Evolutionary conservation across 768 basidiomycete species (phyloP).

Genomic region (Auricularia sp.): DNA sequence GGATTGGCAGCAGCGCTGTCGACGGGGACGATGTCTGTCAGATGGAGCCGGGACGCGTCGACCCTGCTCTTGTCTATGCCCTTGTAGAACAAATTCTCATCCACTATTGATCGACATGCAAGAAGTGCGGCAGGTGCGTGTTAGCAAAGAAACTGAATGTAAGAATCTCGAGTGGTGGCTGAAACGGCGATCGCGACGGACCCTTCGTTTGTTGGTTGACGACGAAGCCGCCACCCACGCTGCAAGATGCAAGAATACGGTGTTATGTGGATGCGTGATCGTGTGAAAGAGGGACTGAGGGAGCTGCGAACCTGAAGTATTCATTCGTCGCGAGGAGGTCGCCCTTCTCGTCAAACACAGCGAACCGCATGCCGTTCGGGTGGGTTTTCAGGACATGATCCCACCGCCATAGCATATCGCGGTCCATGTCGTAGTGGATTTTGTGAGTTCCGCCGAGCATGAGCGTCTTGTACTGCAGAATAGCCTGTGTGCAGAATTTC

Average conservation of each 20-base stretch:
- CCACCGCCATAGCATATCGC: constrained; percentile 90
- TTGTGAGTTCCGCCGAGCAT: constrained; percentile 60
- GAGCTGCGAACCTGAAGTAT: constrained; percentile 56
- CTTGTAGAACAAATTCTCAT: constrained; percentile 93
- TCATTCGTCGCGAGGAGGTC: constrained; percentile 88
- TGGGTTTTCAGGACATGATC: constrained; percentile 73
- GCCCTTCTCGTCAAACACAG: constrained; percentile 70
- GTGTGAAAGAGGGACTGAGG: constrained; percentile 8
- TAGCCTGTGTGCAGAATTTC: constrained; percentile 23
- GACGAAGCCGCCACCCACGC: constrained; percentile 89
- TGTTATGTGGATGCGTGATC: background rate
- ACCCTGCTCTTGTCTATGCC: constrained; percentile 75
- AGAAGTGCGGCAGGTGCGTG: background rate
- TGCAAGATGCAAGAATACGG: constrained; percentile 12
- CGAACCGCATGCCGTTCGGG: constrained; percentile 91
- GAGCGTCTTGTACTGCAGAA: constrained; percentile 54
- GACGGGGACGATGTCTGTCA: constrained; percentile 38
- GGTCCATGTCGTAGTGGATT: constrained; percentile 80
- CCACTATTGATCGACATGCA: constrained; percentile 16
- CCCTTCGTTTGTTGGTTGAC: constrained; percentile 92
- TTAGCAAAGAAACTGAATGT: background rate
- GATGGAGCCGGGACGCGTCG: constrained; percentile 69
- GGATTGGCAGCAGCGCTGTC: background rate
- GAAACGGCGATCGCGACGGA: constrained; percentile 14
- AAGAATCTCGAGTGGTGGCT: background rate